Percentiles rank a stretch among this genome's conserved stretches.
phyloP scores from a whole-genome alignment of 140 eudicot genomes.

The Flaveria floridana region DNA sequence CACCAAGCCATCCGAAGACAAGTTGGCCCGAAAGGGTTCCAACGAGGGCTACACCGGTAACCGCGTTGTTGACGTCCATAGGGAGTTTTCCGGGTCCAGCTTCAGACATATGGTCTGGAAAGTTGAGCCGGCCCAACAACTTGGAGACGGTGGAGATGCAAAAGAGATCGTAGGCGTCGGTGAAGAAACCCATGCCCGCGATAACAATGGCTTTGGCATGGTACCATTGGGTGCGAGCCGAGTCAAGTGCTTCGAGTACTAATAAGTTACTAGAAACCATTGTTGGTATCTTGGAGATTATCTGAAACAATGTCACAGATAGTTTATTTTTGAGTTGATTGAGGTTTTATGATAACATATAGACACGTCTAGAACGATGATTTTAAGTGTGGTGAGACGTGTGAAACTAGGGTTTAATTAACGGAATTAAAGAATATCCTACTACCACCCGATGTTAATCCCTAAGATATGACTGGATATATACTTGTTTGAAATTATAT shows the following conservation, averaged over 20 bases:
- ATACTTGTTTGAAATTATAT: not conserved
- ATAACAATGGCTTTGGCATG: slow-evolving; percentile 56
- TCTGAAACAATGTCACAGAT: not conserved
- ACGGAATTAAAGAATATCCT: slow-evolving; percentile 32
- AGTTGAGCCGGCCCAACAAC: slow-evolving; percentile 62
- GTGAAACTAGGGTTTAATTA: slow-evolving; percentile 11
- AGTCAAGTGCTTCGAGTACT: slow-evolving; percentile 57
- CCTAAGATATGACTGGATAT: slow-evolving; percentile 21
- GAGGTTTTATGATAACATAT: slow-evolving; percentile 21
- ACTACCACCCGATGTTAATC: not conserved
- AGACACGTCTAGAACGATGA: not conserved
- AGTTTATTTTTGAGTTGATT: slow-evolving; percentile 2
- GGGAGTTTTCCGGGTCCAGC: slow-evolving; percentile 53
- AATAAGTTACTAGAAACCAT: slow-evolving; percentile 52
- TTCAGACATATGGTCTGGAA: slow-evolving; percentile 19
- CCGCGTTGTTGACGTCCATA: slow-evolving; percentile 31
- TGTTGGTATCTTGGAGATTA: not conserved
- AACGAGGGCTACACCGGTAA: slow-evolving; percentile 50
- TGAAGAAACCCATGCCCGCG: slow-evolving; percentile 75
- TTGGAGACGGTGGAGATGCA: slow-evolving; percentile 59
- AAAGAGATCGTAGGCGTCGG: slow-evolving; percentile 68
- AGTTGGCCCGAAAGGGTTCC: slow-evolving; percentile 61
- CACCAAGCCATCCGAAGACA: slow-evolving; percentile 60
- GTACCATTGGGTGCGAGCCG: slow-evolving; percentile 65
- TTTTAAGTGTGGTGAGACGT: not conserved